These are phyloP conservation scores for Pichia phayaonensis DNA, from an alignment of 805 yeast genomes.

Conservation along the genomic window DNA sequence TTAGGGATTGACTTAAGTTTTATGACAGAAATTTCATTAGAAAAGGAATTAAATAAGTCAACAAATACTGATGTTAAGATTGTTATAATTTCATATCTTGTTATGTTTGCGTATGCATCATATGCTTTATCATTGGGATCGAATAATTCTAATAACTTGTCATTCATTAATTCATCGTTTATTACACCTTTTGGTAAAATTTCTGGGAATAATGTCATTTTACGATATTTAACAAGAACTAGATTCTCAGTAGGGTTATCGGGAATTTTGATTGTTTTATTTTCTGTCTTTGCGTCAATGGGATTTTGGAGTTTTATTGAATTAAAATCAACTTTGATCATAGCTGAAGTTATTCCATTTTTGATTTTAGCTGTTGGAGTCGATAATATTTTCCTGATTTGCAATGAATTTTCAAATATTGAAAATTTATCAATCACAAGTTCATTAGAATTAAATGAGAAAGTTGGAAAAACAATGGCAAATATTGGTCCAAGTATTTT, in stretches of 20 bases:
- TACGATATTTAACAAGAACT: slow-evolving; percentile 35
- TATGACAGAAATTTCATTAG: slow-evolving; percentile 77
- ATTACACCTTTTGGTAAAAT: slow-evolving; percentile 5
- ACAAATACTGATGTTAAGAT: slow-evolving; percentile 72
- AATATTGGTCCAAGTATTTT: slow-evolving; percentile 84
- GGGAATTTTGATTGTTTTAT: slow-evolving; percentile 76
- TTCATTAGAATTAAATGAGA: slow-evolving; percentile 41
- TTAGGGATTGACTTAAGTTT: slow-evolving; percentile 60
- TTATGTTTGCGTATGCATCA: slow-evolving; percentile 86
- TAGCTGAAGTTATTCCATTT: slow-evolving; percentile 95
- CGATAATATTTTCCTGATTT: slow-evolving; percentile 82
- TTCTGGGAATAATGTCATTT: slow-evolving; percentile 5
- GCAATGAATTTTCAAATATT: slow-evolving; percentile 64
- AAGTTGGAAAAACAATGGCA: slow-evolving; percentile 58
- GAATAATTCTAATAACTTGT: background rate
- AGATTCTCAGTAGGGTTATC: slow-evolving; percentile 70
- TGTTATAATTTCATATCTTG: slow-evolving; percentile 64
- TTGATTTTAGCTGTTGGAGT: slow-evolving; percentile 89
- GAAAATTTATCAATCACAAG: slow-evolving; percentile 31
- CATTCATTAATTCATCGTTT: slow-evolving; percentile 4
- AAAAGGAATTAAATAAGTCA: slow-evolving; percentile 74
- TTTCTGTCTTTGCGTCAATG: slow-evolving; percentile 76
- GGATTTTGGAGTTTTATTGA: slow-evolving; percentile 76
- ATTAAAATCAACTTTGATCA: slow-evolving; percentile 78
- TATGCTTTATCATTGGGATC: slow-evolving; percentile 43